Conservation (phyloP, 2,329 filamentous ascomycete species). For the Capronia americana region DNA sequence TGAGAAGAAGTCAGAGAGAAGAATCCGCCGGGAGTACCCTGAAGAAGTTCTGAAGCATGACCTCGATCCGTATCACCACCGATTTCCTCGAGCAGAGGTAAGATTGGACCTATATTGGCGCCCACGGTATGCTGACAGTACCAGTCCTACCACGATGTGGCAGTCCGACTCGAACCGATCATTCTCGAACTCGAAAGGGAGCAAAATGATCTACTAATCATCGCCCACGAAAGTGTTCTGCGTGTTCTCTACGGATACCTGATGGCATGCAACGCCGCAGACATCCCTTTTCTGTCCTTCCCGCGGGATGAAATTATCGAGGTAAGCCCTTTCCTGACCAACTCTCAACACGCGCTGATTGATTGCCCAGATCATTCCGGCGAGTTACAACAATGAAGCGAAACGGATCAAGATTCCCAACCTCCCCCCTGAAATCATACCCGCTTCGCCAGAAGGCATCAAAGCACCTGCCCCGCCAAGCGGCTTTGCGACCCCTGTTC, state of each 20-base stretch:
- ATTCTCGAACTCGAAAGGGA: conserved; percentile 97
- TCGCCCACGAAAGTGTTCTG: conserved; percentile 96
- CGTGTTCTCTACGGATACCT: conserved; percentile 96
- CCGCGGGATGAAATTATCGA: conserved; percentile 98
- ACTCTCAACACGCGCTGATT: conserved; percentile 14
- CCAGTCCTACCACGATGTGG: conserved; percentile 96
- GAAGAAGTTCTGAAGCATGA: conserved; percentile 94
- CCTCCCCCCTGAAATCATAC: conserved; percentile 70
- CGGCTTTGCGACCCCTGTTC: conserved; percentile 53
- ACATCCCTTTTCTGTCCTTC: conserved; percentile 91
- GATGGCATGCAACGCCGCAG: conserved; percentile 96
- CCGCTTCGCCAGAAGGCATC: conserved; percentile 80
- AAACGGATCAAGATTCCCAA: conserved; percentile 85
- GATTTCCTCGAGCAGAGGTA: conserved; percentile 93
- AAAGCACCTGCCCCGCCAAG: conserved; percentile 74
- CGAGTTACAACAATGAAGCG: conserved; percentile 95
- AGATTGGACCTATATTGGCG: conserved; percentile 17
- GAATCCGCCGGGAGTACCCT: conserved; percentile 81
- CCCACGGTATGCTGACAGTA: conserved; percentile 20
- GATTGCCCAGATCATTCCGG: conserved; percentile 76
- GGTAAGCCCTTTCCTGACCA: conserved; percentile 49
- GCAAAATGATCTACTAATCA: conserved; percentile 96
- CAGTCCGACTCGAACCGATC: conserved; percentile 96
- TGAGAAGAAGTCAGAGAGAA: conserved; percentile 86
- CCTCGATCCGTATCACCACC: conserved; percentile 92